Base-by-base conservation (phyloP, 129 eudicot species). In the Smallanthus sonchifolius region DNA sequence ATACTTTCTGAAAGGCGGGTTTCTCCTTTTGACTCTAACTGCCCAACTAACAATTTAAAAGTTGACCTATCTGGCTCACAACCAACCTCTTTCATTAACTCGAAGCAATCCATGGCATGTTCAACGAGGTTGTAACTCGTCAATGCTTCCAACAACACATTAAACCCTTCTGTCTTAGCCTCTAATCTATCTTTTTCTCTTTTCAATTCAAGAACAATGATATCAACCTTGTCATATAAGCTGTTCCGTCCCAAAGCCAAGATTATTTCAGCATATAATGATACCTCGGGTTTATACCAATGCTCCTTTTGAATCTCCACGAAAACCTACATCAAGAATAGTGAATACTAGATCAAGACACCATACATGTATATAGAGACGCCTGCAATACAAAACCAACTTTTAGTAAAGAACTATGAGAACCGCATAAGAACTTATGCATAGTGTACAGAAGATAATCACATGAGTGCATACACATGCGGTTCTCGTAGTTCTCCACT, bases 1-100 rank as follows among this genome's bases (percentile, higher is more conserved):
- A 82, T 70, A 52, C 64, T 34, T 65, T 71, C 81, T 16, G 78
- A 77, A 70, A 82, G 85, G 47, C 56, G 30, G 20, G 37, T 37
- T 79, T 87, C 93, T 59, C 86, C 87, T 44, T 72, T 81, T 15
- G 85, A 79, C 74, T 85, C 85, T 57, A 87, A 83, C 56, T 85
- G 80, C 34, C 49, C 63, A 37, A 87, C 81, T 59, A 90, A 72
- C 24, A 82, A 70, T 73, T 75, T 82, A 64, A 79, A 87, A 17
- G 90, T 80, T 63, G 63, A 68, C 76, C 85, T 87, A 83, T 90
- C 92, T 3, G 90, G 91, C 43, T 87, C 93, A 44, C 96, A 83
- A 43, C 77, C 80, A 19, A 74, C 43, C 63, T 84, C 84, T 80
- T 90, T 91, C 95, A 91, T 87, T 79, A 91, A 81, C 83, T 82